Percentiles rank a stretch among this genome's conserved stretches.
Evolutionary conservation across 306 rosid species (phyloP).

Genomic region (Psophocarpus tetragonolobus): DNA sequence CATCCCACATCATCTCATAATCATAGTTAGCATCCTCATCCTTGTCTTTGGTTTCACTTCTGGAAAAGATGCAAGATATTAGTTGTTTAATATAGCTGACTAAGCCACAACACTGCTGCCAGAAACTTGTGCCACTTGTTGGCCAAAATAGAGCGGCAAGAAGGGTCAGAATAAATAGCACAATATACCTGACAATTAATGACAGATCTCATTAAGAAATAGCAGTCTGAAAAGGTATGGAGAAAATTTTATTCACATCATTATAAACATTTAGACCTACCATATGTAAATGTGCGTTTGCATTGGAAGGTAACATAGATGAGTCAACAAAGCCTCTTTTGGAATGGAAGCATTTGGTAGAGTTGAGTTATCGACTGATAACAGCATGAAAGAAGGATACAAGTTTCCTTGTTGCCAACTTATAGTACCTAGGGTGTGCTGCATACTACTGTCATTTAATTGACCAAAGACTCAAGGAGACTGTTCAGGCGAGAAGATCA

Average conservation of each 20-base stretch:
- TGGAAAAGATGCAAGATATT: constrained; percentile 43
- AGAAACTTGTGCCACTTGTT: constrained; percentile 54
- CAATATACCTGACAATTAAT: constrained; percentile 59
- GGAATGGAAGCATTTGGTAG: constrained; percentile 53
- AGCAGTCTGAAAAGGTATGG: neutral
- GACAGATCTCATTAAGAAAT: neutral
- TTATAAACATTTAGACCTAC: constrained; percentile 38
- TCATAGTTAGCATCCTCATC: constrained; percentile 70
- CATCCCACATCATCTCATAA: constrained; percentile 87
- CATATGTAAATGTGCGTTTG: constrained; percentile 72
- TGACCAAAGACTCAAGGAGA: constrained; percentile 28
- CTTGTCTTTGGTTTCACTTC: constrained; percentile 63
- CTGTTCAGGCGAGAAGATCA: constrained; percentile 28
- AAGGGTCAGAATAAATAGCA: constrained; percentile 55
- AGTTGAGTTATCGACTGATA: constrained; percentile 57
- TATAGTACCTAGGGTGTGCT: constrained; percentile 83
- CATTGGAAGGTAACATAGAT: constrained; percentile 69
- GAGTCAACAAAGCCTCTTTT: constrained; percentile 57
- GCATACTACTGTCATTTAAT: constrained; percentile 49
- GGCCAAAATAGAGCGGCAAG: constrained; percentile 75
- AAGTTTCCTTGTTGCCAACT: constrained; percentile 93
- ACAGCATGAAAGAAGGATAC: constrained; percentile 83
- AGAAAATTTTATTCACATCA: constrained; percentile 23
- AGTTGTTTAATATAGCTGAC: constrained; percentile 39
- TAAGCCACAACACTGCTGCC: constrained; percentile 50